phyloP scores from a whole-genome alignment of 805 yeast genomes.

The Wickerhamomyces bovis region DNA sequence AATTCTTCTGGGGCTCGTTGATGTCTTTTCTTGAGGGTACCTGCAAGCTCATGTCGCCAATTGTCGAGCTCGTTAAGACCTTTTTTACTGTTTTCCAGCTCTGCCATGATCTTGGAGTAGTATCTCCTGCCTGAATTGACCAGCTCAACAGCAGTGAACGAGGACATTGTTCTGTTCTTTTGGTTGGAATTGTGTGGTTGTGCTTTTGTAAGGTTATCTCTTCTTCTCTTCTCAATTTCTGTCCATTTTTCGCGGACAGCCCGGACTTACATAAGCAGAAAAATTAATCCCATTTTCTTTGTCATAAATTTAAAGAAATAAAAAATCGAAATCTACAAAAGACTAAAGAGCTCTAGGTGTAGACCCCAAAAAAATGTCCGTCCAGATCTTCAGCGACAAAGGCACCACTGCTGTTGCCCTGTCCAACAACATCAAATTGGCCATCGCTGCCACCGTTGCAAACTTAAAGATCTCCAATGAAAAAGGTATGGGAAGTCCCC shows the following conservation, averaged over 20 bases:
- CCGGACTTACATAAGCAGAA: background rate
- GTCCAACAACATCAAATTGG: conserved; percentile 23
- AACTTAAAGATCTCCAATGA: conserved; percentile 20
- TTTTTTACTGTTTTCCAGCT: conserved; percentile 2
- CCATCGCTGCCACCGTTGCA: conserved; percentile 21
- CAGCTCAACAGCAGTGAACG: conserved; percentile 2
- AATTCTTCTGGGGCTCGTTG: background rate
- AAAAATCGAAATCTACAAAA: background rate
- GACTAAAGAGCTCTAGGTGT: too few relatives aligned
- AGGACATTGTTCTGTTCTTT: background rate
- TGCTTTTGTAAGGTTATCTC: too few relatives aligned
- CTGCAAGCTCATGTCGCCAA: background rate
- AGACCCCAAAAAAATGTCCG: conserved; percentile 9
- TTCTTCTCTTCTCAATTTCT: too few relatives aligned
- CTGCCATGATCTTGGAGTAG: conserved; percentile 7
- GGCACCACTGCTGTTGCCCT: conserved; percentile 16
- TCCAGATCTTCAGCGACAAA: conserved; percentile 20
- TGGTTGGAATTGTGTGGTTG: too few relatives aligned
- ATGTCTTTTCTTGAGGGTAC: conserved; percentile 4
- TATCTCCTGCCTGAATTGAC: conserved; percentile 1
- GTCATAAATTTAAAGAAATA: background rate
- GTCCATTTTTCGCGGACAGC: too few relatives aligned
- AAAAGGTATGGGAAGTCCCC: conserved; percentile 12
- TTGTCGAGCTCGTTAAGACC: background rate
- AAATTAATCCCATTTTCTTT: too few relatives aligned